phyloP scores from a whole-genome alignment of 148 eudicot species.

The Beta vulgaris region DNA sequence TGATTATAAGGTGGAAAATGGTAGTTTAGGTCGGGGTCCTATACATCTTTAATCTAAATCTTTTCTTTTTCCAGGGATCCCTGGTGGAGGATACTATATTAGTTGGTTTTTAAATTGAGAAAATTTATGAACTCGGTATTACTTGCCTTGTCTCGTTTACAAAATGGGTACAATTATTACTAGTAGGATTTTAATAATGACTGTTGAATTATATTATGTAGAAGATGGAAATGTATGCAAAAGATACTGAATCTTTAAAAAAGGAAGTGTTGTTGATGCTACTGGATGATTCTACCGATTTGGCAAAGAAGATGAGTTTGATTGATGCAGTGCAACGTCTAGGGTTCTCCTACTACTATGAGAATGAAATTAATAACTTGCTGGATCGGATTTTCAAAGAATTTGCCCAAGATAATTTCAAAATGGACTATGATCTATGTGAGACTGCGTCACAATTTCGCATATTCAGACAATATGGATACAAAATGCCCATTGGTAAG shows the following conservation, averaged over 20 bases:
- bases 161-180: too few relatives aligned
- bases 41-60: too few relatives aligned
- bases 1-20: too few relatives aligned
- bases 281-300: not conserved
- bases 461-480: conserved; percentile 38
- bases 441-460: conserved; percentile 28
- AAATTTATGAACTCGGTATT: too few relatives aligned
- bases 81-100: too few relatives aligned
- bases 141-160: too few relatives aligned
- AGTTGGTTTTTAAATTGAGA: too few relatives aligned
- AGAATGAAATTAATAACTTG: not conserved
- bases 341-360: not conserved
- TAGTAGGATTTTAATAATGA: too few relatives aligned
- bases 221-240: not conserved
- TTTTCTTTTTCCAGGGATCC: too few relatives aligned
- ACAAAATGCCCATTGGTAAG: conserved; percentile 30
- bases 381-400: not conserved
- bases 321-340: not conserved
- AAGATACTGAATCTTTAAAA: not conserved
- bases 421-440: not conserved
- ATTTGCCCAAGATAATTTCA: not conserved
- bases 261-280: not conserved
- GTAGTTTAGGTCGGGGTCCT: too few relatives aligned
- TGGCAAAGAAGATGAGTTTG: not conserved
- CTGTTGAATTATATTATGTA: not conserved